Base-by-base conservation (phyloP, 768 basidiomycete species). In the Hebeloma cylindrosporum region DNA sequence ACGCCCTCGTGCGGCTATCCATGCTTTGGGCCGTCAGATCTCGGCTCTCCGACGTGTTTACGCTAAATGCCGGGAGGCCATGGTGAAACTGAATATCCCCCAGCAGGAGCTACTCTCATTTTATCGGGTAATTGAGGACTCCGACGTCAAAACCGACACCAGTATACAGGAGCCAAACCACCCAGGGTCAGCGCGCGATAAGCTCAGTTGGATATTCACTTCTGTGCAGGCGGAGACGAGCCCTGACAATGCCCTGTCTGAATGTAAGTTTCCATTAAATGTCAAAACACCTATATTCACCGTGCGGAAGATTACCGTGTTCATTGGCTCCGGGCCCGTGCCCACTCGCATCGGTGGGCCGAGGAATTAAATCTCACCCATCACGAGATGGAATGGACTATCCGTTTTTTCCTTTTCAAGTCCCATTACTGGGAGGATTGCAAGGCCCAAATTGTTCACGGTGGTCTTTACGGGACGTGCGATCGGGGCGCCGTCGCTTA, bases 331-430 rank as follows among this genome's bases (percentile, higher is more conserved):
- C 22, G 42, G 18, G 50, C 50, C 5, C 18, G 50, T 1, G 50
- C 46, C 2, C 45, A 47, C 16, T n/a, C 28, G 1, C 4, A 47
- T 20, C 21, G 41, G 2, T 52, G 50, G 50, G 1, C 2, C 17
- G 50, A 52, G 16, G 50, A 52, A 31, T 11, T 43, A 2, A 7
- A 14, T 4, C 21, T 52, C 1, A 35, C 31, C 0, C 11, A 40
- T 14, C 11, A 47, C 18, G 50, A 52, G 25, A 52, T 52, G 50
- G 25, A 35, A n/a, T 52, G 50, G 50, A 47, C 46, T 14, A 34
- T n/a, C n/a, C n/a, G n/a, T n/a, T n/a, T n/a, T n/a, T n/a, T n/a
- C n/a, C n/a, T n/a, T n/a, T n/a, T n/a, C n/a, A n/a, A n/a, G n/a
- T n/a, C n/a, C n/a, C n/a, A n/a, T n/a, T n/a, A n/a, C n/a, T n/a